Conservation (phyloP, 345 rosid genomes). For the Syzygium grande region DNA sequence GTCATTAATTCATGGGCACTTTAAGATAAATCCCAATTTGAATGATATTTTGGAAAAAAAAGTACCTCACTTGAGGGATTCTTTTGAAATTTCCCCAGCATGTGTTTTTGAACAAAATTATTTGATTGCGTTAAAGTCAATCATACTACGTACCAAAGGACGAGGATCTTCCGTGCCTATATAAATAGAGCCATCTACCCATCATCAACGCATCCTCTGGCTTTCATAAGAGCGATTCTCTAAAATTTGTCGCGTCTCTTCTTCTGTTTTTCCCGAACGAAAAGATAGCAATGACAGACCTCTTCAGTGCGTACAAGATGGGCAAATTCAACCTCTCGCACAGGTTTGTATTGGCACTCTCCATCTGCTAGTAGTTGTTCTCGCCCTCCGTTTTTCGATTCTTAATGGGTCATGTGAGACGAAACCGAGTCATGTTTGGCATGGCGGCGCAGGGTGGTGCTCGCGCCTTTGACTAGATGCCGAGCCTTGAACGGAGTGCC, state of each 20-base stretch:
- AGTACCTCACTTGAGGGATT: too few relatives aligned
- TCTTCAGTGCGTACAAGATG: background rate
- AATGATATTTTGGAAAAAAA: too few relatives aligned
- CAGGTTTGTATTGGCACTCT: background rate
- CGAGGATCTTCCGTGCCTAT: background rate
- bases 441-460: background rate
- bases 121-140: too few relatives aligned
- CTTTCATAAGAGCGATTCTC: background rate
- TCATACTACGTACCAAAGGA: background rate
- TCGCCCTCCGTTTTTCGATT: background rate
- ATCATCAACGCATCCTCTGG: background rate
- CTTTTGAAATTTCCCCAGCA: too few relatives aligned
- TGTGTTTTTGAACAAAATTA: too few relatives aligned
- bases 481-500: background rate
- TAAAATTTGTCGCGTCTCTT: background rate
- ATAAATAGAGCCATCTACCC: background rate
- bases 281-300: background rate
- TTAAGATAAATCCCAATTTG: too few relatives aligned
- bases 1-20: too few relatives aligned
- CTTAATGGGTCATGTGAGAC: background rate
- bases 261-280: background rate
- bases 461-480: background rate
- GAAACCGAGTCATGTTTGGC: background rate
- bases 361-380: background rate
- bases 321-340: constrained; percentile 7